Evolutionary conservation across 2,329 filamentous ascomycete species (phyloP).

Genomic region (Neoarthrinium moseri): DNA sequence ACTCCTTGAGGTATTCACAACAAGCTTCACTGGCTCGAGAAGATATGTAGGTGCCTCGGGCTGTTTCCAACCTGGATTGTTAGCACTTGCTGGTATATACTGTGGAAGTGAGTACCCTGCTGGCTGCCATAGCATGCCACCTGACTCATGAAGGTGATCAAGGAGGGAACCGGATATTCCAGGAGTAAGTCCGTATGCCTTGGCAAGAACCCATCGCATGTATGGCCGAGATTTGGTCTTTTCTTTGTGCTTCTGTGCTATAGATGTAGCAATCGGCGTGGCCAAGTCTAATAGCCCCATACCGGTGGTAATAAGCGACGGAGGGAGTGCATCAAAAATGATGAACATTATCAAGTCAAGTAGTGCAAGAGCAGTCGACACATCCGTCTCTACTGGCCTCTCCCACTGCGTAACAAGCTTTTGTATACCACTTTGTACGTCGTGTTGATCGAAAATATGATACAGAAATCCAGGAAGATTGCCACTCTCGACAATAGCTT

Average conservation of each 20-base stretch:
- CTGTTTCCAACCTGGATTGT: conserved; percentile 18
- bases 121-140: too few species aligned
- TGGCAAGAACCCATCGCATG: conserved; percentile 17
- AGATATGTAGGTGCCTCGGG: conserved; percentile 11
- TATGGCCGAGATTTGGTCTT: too few species aligned
- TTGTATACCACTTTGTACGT: conserved; percentile 10
- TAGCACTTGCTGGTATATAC: conserved; percentile 14
- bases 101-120: conserved; percentile 15
- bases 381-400: conserved; percentile 13
- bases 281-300: too few species aligned
- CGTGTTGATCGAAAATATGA: conserved; percentile 7
- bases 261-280: too few species aligned
- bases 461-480: conserved; percentile 10
- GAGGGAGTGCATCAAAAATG: conserved; percentile 8
- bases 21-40: conserved; percentile 11
- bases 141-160: too few species aligned
- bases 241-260: conserved; percentile 15
- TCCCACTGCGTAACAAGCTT: conserved; percentile 17
- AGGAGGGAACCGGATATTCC: too few species aligned
- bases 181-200: too few species aligned
- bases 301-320: too few species aligned
- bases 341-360: conserved; percentile 17
- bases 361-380: conserved; percentile 18
- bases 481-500: conserved; percentile 8
- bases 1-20: conserved; percentile 12